phyloP scores from a whole-genome alignment of 129 eudicot genomes.

The sunflower (Helianthus annuus) region HanXRQr2.0-SUNRISE NC_035438.2:57222341-57222840 shows the following conservation, averaged over 20 bases:
- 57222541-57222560: background rate
- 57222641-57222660: too few relatives aligned
- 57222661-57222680: too few relatives aligned
- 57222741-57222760: too few relatives aligned
- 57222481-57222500: background rate
- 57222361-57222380: constrained; percentile 9
- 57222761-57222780: too few relatives aligned
- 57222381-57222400: constrained; percentile 32
- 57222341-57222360: background rate
- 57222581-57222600: background rate
- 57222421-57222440: constrained; percentile 44
- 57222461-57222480: constrained; percentile 34
- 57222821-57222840: background rate
- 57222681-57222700: too few relatives aligned
- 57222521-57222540: background rate
- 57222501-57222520: background rate
- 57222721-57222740: too few relatives aligned
- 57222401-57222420: constrained; percentile 50
- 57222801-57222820: too few relatives aligned
- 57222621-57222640: background rate
- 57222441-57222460: constrained; percentile 32
- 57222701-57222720: too few relatives aligned
- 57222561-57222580: background rate
- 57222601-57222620: background rate
- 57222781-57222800: too few relatives aligned